Evolutionary conservation across 495 filamentous ascomycete species (phyloP).

Genomic region (Talaromyces adpressus): DNA sequence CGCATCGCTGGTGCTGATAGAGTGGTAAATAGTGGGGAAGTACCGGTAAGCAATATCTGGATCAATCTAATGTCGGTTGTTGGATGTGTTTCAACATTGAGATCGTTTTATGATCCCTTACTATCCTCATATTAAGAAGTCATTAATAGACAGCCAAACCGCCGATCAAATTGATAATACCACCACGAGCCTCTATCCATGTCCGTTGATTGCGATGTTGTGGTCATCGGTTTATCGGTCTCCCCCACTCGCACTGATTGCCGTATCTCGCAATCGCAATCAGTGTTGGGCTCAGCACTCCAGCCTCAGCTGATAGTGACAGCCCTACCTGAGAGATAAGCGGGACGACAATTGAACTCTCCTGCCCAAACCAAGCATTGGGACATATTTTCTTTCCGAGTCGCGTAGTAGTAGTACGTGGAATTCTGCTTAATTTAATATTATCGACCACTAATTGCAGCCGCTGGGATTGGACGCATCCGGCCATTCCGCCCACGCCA

Average conservation of each 20-base stretch:
- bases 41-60: background rate
- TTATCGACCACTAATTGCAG: background rate
- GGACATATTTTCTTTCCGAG: background rate
- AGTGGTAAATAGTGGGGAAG: background rate
- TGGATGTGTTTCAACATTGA: background rate
- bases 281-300: background rate
- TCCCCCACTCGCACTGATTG: background rate
- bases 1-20: background rate
- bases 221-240: background rate
- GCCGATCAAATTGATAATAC: background rate
- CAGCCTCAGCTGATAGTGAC: background rate
- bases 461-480: constrained; percentile 5
- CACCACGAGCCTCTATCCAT: background rate
- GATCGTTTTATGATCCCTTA: background rate
- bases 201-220: background rate
- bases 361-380: background rate
- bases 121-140: background rate
- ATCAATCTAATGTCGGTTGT: background rate
- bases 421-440: background rate
- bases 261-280: background rate
- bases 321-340: background rate
- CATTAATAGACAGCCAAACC: background rate
- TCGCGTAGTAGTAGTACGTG: background rate
- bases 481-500: constrained; percentile 10
- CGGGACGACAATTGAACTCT: background rate